These are phyloP conservation scores for Lepiota venenata DNA, from an alignment of 768 basidiomycete species.

Conservation along the genomic window DNA sequence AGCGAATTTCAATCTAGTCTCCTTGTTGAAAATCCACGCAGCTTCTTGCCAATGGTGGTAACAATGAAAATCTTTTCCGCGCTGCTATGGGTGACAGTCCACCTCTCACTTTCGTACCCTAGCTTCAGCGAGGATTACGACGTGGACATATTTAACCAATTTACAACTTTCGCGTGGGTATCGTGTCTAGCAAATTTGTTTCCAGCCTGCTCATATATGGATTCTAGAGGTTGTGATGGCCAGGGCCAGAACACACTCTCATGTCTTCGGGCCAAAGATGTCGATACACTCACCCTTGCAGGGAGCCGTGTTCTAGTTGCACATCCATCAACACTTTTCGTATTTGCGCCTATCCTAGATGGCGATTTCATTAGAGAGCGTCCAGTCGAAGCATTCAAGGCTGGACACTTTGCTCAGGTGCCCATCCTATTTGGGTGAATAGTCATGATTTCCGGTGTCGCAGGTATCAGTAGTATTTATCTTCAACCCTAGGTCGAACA, in stretches of 20 bases:
- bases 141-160: conserved; percentile 32
- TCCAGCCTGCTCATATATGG: not conserved
- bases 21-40: conserved; percentile 9
- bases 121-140: conserved; percentile 29
- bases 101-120: conserved; percentile 33
- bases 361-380: conserved; percentile 29
- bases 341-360: conserved; percentile 37
- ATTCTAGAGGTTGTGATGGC: conserved; percentile 22
- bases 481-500: conserved; percentile 25
- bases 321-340: conserved; percentile 30
- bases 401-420: conserved; percentile 33
- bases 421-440: conserved; percentile 35
- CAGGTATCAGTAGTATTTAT: too few relatives aligned
- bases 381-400: conserved; percentile 36
- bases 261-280: conserved; percentile 30
- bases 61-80: conserved; percentile 34
- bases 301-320: conserved; percentile 27
- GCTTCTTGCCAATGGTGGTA: conserved; percentile 36
- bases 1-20: not conserved
- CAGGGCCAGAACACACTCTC: conserved; percentile 20
- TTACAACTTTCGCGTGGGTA: conserved; percentile 31
- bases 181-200: not conserved
- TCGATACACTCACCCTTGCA: conserved; percentile 26
- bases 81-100: conserved; percentile 44
- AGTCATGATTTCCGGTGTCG: too few relatives aligned